A percentile compares a stretch with the other conserved stretches of the same genome.
Conservation (phyloP, 768 basidiomycete species). For the Pisolithus albus region DNA sequence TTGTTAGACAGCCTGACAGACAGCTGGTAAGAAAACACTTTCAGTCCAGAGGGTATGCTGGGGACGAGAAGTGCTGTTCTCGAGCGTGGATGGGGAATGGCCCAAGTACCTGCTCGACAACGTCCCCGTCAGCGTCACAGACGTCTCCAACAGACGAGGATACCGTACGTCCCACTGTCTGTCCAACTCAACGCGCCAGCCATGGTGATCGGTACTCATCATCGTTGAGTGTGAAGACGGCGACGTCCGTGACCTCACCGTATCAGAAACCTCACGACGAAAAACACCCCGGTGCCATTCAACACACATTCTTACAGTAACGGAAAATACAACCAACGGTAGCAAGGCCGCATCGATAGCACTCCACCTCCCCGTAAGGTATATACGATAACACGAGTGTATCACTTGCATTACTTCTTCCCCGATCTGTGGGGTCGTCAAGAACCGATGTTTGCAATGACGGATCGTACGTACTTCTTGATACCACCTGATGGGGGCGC, state of each 20-base stretch:
- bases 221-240: neutral
- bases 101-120: constrained; percentile 54
- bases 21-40: constrained; percentile 16
- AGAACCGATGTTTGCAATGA: neutral
- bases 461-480: constrained; percentile 64
- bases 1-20: neutral
- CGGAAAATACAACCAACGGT: neutral
- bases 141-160: neutral
- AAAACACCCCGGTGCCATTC: too few relatives aligned
- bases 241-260: too few relatives aligned
- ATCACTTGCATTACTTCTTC: constrained; percentile 47
- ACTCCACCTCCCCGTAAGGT: neutral
- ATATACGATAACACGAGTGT: neutral
- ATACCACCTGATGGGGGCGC: constrained; percentile 60
- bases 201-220: neutral
- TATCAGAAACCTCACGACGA: too few relatives aligned
- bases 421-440: constrained; percentile 43
- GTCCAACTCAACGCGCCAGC: constrained; percentile 22
- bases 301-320: too few relatives aligned
- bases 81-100: constrained; percentile 81
- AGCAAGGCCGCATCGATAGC: neutral
- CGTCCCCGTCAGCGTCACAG: neutral
- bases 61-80: constrained; percentile 78
- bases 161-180: constrained; percentile 23
- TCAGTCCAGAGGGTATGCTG: constrained; percentile 67